phyloP scores from a whole-genome alignment of 768 basidiomycete genomes.

The Podaxis sp. region DNA sequence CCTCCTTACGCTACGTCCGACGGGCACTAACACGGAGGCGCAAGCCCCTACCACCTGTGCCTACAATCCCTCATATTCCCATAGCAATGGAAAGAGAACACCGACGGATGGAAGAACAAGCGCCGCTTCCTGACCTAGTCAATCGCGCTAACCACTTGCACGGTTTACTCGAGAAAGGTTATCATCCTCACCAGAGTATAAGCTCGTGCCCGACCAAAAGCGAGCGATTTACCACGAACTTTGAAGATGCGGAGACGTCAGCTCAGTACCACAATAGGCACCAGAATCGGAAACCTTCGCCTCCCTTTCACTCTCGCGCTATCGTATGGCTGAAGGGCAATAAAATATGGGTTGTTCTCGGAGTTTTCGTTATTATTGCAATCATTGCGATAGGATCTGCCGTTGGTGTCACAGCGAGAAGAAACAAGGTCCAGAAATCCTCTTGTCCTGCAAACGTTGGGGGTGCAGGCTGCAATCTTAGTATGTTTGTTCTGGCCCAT shows the following conservation, averaged over 20 bases:
- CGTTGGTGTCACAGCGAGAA: conserved; percentile 38
- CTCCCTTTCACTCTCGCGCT: conserved; percentile 4
- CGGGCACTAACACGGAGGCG: conserved; percentile 38
- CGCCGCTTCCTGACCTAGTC: conserved; percentile 49
- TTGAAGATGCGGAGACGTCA: conserved; percentile 16
- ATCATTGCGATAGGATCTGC: conserved; percentile 39
- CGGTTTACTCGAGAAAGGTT: conserved; percentile 48
- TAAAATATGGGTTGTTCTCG: conserved; percentile 14
- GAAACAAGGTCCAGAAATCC: conserved; percentile 18
- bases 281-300: neutral
- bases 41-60: conserved; percentile 61
- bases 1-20: conserved; percentile 33
- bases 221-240: conserved; percentile 17
- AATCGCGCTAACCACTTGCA: conserved; percentile 45
- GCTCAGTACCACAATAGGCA: neutral
- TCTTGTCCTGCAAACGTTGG: conserved; percentile 39
- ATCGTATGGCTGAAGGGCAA: conserved; percentile 12
- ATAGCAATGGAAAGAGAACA: conserved; percentile 36
- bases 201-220: conserved; percentile 20
- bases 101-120: conserved; percentile 39
- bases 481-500: conserved; percentile 30
- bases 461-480: conserved; percentile 51
- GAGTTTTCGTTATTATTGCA: conserved; percentile 30
- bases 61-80: conserved; percentile 43
- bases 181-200: conserved; percentile 46